Base-by-base conservation (phyloP, 176 grass and related monocot genomes). In the Avena eriantha region DNA sequence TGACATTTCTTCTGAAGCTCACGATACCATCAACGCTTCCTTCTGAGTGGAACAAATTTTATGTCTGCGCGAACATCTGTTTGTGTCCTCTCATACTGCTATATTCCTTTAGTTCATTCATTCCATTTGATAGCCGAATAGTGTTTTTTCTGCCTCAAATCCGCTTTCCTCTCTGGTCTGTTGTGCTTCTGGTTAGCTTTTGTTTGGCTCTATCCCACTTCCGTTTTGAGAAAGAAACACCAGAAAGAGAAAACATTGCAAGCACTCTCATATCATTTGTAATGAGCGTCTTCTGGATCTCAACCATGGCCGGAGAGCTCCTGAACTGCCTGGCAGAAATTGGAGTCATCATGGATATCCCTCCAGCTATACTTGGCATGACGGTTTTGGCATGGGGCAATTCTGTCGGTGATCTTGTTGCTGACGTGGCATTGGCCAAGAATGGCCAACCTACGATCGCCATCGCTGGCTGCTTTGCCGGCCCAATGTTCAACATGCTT, bases 271-370 rank as follows among this genome's bases (percentile, higher is more conserved):
- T 99, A 69, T 94, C 94, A 19, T 99, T 96, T 26, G 54, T 93
- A 60, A 96, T 94, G 97, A 94, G 90, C 3, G 97, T 96, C 76
- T 93, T 96, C 87, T 99, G 97, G 97, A 96, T 99, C 53, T 99
- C 97, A 71, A 93, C 89, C 39, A 89, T 94, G 85, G 97, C 97
- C 23, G 97, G 94, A 80, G 97, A 99, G 85, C 94, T 99, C 73
- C 78, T 99, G 80, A 99, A 90, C 69, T 96, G 97, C 75, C 94
- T 99, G 15, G 86, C 92, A 4, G 90, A 85, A 63, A 93, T 99
- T 61, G 97, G 94, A 85, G 79, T 81, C 24, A 93, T 99, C 39
- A 90, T 96, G 94, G 63, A 99, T 82, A 78, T 96, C 15, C 85
- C 94, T 33, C 92, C 94, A 57, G 89, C 97, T 54, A 94, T 96